Evolutionary conservation across 2,329 filamentous ascomycete species (phyloP).

Genomic region (Colletotrichum agaves): DNA sequence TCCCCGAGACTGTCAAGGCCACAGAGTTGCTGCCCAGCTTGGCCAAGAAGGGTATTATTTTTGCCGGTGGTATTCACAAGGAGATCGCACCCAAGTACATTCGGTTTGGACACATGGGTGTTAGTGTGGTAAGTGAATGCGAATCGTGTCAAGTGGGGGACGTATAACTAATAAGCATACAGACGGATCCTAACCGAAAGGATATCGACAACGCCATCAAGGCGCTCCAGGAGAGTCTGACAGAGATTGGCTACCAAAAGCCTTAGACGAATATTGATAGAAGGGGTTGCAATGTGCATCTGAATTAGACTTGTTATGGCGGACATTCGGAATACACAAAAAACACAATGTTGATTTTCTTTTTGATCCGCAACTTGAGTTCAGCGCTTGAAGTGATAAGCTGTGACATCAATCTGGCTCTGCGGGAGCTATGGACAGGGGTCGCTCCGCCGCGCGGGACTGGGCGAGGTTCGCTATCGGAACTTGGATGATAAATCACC

Average conservation of each 20-base stretch:
- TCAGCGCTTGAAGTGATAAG: neutral
- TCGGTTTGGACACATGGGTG: conserved; percentile 97
- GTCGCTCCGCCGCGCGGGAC: conserved; percentile 7
- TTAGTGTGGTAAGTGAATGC: conserved; percentile 74
- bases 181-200: conserved; percentile 79
- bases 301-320: neutral
- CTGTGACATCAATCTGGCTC: neutral
- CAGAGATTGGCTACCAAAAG: conserved; percentile 76
- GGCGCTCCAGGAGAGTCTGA: conserved; percentile 78
- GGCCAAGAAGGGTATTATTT: conserved; percentile 87
- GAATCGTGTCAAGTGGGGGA: neutral
- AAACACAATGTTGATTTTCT: neutral
- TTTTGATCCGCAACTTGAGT: neutral
- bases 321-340: neutral
- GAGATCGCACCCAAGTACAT: conserved; percentile 95
- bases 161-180: conserved; percentile 40
- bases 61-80: conserved; percentile 95
- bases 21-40: conserved; percentile 88
- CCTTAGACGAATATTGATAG: conserved; percentile 42
- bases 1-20: conserved; percentile 84
- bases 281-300: neutral
- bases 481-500: neutral
- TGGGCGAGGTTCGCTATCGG: neutral
- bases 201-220: conserved; percentile 88
- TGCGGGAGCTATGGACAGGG: neutral